Base-by-base conservation (phyloP, 164 flowering plant species). In the Litsea cubeba region DNA sequence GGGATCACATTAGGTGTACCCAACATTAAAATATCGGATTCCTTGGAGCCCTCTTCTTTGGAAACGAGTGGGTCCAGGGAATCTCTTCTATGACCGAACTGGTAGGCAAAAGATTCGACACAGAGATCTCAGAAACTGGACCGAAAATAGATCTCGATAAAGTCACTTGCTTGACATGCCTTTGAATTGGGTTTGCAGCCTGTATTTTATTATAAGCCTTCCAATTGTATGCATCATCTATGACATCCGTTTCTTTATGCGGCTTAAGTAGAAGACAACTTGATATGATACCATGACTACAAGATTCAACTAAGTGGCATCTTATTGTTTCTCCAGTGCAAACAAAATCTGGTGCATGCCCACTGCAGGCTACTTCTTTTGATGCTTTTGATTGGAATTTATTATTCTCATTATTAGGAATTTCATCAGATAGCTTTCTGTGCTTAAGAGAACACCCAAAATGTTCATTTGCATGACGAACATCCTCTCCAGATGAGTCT, bases 251-350 rank as follows among this genome's bases (percentile, higher is more conserved):
- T n/a, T 75, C 74, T 49, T 22, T 50, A 50, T 49, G 69, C n/a
- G 65, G 79, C 81, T 82, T 87, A 65, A 85, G 78, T 78, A 85
- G 74, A 84, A 89, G 85, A 77, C 77, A 77, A 68, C 88, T 81
- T 72, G 79, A 84, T 28, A 79, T 76, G 58, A 89, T 74, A 64
- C 90, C 89, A 71, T 80, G 76, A 70, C 75, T 54, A 18, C 90
- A 85, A 69, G 90, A 88, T 81, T 93, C 95, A 72, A 90, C 92
- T 76, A 91, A 70, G 60, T 65, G 79, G 78, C 83, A 87, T 6
- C 72, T 78, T 40, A 81, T 72, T 17, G 76, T 68, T 75, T 77
- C 75, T 60, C 35, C 71, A 58, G 12, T 70, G 62, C 62, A 17
- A 63, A 68, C 74, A 25, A 74, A 65, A 72, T 72, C 78, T 54